Conservation (phyloP, 169 alveolate species). For the Perkinsus marinus region DNA sequence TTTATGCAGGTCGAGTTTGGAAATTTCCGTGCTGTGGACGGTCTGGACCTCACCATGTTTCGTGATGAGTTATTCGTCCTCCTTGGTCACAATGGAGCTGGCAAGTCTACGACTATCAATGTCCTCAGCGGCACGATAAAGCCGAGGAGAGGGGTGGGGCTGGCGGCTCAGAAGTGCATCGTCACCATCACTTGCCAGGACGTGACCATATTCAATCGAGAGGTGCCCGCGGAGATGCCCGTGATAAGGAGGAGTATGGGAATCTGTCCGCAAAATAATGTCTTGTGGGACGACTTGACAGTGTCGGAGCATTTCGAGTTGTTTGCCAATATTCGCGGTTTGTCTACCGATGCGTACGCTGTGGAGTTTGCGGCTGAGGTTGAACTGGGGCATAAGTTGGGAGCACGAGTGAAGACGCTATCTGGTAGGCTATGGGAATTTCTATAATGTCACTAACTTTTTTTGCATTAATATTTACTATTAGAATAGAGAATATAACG, state of each 20-base stretch:
- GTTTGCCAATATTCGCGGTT: not conserved
- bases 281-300: constrained; percentile 54
- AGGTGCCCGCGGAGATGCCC: not conserved
- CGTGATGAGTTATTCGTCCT: constrained; percentile 58
- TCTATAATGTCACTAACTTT: too few species aligned
- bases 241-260: constrained; percentile 33
- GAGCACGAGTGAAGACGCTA: not conserved
- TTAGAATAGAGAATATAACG: too few species aligned
- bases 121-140: not conserved
- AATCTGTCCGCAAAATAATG: constrained; percentile 68
- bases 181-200: not conserved
- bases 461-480: too few species aligned
- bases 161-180: not conserved
- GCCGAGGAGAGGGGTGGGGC: not conserved
- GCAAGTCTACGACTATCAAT: constrained; percentile 60
- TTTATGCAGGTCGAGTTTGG: not conserved
- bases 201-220: not conserved
- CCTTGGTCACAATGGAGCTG: constrained; percentile 76
- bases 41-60: constrained; percentile 46
- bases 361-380: not conserved
- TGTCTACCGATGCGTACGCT: not conserved
- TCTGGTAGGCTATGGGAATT: not conserved
- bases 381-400: not conserved
- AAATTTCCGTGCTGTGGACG: constrained; percentile 11
- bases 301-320: constrained; percentile 50